Conservation (phyloP, 306 rosid genomes). For the Pachyrhizus erosus region DNA sequence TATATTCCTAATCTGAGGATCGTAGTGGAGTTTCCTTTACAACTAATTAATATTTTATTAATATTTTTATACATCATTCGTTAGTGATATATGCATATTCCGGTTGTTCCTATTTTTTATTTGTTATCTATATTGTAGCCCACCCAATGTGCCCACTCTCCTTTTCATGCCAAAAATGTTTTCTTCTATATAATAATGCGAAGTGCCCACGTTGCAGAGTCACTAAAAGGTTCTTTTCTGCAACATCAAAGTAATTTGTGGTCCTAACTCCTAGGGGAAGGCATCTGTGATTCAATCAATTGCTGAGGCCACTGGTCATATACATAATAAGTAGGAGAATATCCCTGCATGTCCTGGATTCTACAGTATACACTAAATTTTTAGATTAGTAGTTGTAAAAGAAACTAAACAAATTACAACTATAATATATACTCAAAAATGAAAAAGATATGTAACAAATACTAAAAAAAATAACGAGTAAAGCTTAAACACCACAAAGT, state of each 20-base stretch:
- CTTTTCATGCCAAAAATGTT: constrained; percentile 16
- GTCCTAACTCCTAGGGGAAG: constrained; percentile 30
- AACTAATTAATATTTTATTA: background rate
- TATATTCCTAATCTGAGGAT: constrained; percentile 27
- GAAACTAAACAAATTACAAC: background rate
- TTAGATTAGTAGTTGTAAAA: background rate
- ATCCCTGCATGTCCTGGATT: constrained; percentile 2
- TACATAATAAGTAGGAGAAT: background rate
- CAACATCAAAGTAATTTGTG: constrained; percentile 43
- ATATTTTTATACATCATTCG: background rate
- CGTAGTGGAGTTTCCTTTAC: constrained; percentile 16
- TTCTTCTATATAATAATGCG: constrained; percentile 22
- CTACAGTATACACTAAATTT: constrained; percentile 8
- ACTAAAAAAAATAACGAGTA: constrained; percentile 13
- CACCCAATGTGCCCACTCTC: constrained; percentile 16
- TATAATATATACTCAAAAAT: background rate
- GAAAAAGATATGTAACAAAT: background rate
- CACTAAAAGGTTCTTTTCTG: constrained; percentile 41
- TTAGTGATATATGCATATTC: constrained; percentile 17
- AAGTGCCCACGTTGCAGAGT: constrained; percentile 38
- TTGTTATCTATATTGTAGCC: background rate
- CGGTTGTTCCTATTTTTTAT: constrained; percentile 16
- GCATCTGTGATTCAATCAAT: constrained; percentile 28
- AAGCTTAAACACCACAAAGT: constrained; percentile 25
- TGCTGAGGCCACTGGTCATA: constrained; percentile 29